These are phyloP conservation scores for Hyaloscypha bicolor DNA, from an alignment of 495 filamentous ascomycete genomes.

Conservation along the genomic window DNA sequence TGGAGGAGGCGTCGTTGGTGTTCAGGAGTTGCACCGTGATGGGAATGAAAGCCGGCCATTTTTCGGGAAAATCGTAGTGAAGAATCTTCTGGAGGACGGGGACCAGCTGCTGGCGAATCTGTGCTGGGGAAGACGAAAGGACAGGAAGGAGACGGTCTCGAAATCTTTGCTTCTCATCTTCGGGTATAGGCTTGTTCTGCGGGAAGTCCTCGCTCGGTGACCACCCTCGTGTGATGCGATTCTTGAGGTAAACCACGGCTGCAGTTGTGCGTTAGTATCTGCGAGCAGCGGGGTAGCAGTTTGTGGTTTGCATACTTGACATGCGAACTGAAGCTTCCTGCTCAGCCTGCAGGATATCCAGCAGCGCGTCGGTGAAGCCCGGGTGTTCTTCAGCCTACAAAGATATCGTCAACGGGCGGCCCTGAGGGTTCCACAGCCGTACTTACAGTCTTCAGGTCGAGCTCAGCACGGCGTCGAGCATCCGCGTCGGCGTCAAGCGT, in stretches of 20 bases:
- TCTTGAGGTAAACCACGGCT: conserved; percentile 98
- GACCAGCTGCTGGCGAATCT: conserved; percentile 86
- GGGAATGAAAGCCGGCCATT: conserved; percentile 92
- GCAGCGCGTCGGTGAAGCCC: conserved; percentile 85
- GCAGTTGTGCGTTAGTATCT: conserved; percentile 30
- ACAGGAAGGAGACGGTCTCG: conserved; percentile 85
- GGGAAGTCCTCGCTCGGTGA: conserved; percentile 70
- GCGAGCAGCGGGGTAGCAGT: conserved; percentile 18
- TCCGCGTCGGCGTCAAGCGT: conserved; percentile 87
- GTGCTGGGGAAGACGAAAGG: conserved; percentile 75
- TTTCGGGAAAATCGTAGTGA: conserved; percentile 89
- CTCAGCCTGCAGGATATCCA: conserved; percentile 88
- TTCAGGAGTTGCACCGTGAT: conserved; percentile 85
- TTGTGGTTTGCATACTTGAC: conserved; percentile 65
- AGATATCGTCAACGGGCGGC: conserved; percentile 23
- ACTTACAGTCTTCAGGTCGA: conserved; percentile 91
- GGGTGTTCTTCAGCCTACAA: conserved; percentile 84
- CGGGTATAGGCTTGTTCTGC: conserved; percentile 70
- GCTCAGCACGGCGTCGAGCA: conserved; percentile 80
- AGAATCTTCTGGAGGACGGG: conserved; percentile 94
- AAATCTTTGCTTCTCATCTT: conserved; percentile 86
- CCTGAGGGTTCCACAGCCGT: conserved; percentile 16
- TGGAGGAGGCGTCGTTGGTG: conserved; percentile 78
- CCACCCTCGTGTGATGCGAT: conserved; percentile 92
- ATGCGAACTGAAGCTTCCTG: conserved; percentile 80